Base-by-base conservation (phyloP, 2,329 filamentous ascomycete species). In the Pyrenophora tritici-repentis region DNA sequence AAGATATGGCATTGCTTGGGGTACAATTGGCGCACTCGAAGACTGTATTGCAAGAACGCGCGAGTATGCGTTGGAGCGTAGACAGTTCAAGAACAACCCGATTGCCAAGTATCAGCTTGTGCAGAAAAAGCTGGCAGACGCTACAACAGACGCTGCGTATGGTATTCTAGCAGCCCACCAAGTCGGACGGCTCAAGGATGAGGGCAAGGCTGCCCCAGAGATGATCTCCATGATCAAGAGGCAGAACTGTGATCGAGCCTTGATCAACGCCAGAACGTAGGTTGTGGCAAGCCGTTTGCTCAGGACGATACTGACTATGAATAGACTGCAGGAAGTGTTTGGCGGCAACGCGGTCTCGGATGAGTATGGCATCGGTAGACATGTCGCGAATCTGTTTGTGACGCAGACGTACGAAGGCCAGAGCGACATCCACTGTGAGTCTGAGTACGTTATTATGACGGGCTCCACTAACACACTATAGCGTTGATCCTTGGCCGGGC, bases 391-490 rank as follows among this genome's bases (percentile, higher is more conserved):
- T 73, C 75, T 99, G 58, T 99, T 95, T 74, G 94, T 99, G 45
- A 95, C 93, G 47, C 93, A 97, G 78, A 97, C 93, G 1, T 99
- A 99, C 65, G 94, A 99, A 77, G 94, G 94, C 17, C 94, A 97
- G 77, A 97, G 92, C 70, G 94, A 97, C 76, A 97, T 97, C 71
- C 94, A 97, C 75, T 85, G 91, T 93, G 78, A 83, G 89, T 84
- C 47, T 37, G 35, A 12, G 35, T 4, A 14, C 35, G 17, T n/a
- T 36, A n/a, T 16, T 22, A 35, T 18, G 20, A 18, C 31, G 38
- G 55, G 34, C 22, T 47, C 41, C 36, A 52, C 70, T 73, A 53
- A 73, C 53, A 18, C 74, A 58, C 71, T 53, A 42, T 56, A 78
- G 75, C 75, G 44, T 67, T 82, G 57, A 83, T 81, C 42, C 68